phyloP scores from a whole-genome alignment of 139 green algal genomes.

The Yamagishiella unicocca region DNA sequence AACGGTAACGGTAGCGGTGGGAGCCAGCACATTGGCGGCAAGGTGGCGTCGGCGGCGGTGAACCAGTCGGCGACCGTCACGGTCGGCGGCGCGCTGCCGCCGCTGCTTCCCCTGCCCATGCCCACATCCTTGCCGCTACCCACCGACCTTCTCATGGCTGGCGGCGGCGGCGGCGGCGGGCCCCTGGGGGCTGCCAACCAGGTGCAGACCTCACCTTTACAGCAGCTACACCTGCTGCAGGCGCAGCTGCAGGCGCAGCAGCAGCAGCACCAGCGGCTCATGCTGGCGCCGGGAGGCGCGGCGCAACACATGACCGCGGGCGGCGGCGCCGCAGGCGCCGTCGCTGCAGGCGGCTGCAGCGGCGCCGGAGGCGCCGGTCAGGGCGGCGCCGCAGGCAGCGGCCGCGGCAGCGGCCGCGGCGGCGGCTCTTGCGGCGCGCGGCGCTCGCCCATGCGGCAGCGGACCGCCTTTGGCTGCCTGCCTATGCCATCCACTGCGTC shows the following conservation, averaged over 20 bases:
- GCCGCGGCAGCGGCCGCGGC: background rate
- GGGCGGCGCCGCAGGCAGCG: background rate
- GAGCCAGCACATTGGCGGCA: background rate
- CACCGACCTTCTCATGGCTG: no score
- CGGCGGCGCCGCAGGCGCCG: background rate
- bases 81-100: background rate
- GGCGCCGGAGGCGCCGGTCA: background rate
- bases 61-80: background rate
- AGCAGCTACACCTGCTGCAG: background rate
- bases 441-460: slow-evolving; percentile 8
- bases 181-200: background rate
- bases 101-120: no score
- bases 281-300: background rate
- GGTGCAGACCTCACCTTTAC: background rate
- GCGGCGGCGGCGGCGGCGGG: no score
- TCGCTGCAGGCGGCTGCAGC: background rate
- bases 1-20: background rate
- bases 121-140: background rate
- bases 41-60: background rate
- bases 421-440: background rate
- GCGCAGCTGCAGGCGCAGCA: background rate
- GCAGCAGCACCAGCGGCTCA: background rate
- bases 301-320: background rate
- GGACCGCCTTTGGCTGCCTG: slow-evolving; percentile 8
- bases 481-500: slow-evolving; percentile 46